These are phyloP conservation scores for Pisolithus albus DNA, from an alignment of 768 basidiomycete genomes.

Conservation along the genomic window DNA sequence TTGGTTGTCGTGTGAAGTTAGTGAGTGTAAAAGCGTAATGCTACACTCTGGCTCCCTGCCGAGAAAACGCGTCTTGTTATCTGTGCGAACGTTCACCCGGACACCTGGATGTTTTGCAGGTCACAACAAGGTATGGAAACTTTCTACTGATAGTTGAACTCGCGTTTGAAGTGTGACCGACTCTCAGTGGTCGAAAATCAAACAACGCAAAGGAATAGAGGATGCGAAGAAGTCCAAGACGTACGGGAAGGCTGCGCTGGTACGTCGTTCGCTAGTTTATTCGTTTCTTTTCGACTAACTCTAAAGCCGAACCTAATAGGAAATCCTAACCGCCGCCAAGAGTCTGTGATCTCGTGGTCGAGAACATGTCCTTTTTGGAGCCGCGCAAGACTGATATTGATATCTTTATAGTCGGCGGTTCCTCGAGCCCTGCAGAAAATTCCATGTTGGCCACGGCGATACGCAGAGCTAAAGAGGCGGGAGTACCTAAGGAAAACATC, in stretches of 20 bases:
- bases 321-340: conserved; percentile 54
- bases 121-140: conserved; percentile 33
- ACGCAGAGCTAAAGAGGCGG: conserved; percentile 48
- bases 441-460: conserved; percentile 44
- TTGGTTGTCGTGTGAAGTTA: too few species aligned
- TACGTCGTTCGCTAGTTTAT: conserved; percentile 25
- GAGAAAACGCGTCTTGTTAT: neutral
- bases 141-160: neutral
- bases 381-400: neutral
- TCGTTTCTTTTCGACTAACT: neutral
- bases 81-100: conserved; percentile 20
- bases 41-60: conserved; percentile 2
- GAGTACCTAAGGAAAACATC: conserved; percentile 66
- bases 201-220: conserved; percentile 59
- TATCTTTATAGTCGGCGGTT: conserved; percentile 43
- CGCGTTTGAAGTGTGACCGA: neutral
- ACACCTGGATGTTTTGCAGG: conserved; percentile 27
- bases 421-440: conserved; percentile 49
- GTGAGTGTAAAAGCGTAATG: neutral
- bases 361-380: neutral
- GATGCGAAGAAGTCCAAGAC: conserved; percentile 53
- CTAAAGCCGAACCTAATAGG: conserved; percentile 31
- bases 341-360: conserved; percentile 31
- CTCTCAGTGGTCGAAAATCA: conserved; percentile 69
- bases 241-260: conserved; percentile 50